Conservation (phyloP, 805 yeast species). For the Zygotorulaspora danielsina region DNA sequence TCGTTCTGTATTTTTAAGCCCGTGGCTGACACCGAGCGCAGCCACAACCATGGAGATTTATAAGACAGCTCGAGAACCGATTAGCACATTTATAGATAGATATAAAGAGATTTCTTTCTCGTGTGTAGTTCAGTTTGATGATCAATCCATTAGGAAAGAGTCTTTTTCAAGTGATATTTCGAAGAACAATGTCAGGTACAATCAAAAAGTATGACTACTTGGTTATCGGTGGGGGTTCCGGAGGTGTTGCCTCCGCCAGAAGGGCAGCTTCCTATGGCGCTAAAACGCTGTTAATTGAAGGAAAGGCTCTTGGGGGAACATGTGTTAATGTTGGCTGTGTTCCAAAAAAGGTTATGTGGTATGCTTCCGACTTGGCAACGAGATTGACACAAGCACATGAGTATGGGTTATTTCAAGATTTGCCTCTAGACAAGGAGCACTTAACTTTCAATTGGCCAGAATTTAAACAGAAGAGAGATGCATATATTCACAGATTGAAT, state of each 20-base stretch:
- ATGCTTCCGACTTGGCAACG: slow-evolving; percentile 85
- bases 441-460: slow-evolving; percentile 74
- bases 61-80: too few species aligned
- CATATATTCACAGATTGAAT: slow-evolving; percentile 79
- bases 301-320: slow-evolving; percentile 87
- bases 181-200: slow-evolving; percentile 52
- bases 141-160: slow-evolving; percentile 2
- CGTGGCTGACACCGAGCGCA: too few species aligned
- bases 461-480: slow-evolving; percentile 86
- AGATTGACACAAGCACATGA: slow-evolving; percentile 69
- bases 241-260: slow-evolving; percentile 98
- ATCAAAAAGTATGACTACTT: slow-evolving; percentile 73
- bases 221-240: slow-evolving; percentile 98
- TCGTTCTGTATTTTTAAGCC: too few species aligned
- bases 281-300: slow-evolving; percentile 76
- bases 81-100: too few species aligned
- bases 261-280: slow-evolving; percentile 95
- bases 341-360: slow-evolving; percentile 99
- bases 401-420: slow-evolving; percentile 70
- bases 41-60: too few species aligned
- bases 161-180: slow-evolving; percentile 11
- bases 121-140: too few species aligned
- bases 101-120: too few species aligned
- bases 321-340: slow-evolving; percentile 99
- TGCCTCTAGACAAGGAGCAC: slow-evolving; percentile 45